Conservation (phyloP, 495 filamentous ascomycete species). For the Aspergillus wentii region DNA sequence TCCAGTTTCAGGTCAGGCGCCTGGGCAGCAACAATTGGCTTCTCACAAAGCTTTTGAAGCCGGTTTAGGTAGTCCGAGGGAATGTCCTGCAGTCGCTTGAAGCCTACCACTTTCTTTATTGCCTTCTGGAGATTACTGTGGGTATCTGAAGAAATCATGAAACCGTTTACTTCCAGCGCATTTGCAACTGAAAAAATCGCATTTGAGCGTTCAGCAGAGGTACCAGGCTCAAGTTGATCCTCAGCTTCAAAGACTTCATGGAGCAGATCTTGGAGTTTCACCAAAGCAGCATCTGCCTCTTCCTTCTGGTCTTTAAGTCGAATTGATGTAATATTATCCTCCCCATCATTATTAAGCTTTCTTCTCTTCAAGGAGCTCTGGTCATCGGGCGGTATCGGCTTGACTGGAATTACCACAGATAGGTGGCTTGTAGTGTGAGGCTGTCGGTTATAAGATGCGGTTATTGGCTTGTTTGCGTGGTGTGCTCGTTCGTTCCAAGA, state of each 20-base stretch:
- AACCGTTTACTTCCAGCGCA: conserved; percentile 46
- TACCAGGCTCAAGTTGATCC: conserved; percentile 55
- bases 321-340: conserved; percentile 22
- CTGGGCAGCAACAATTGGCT: conserved; percentile 63
- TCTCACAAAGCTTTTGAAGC: conserved; percentile 76
- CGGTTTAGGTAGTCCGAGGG: conserved; percentile 68
- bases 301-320: conserved; percentile 66
- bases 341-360: conserved; percentile 23
- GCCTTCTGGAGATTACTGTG: conserved; percentile 66
- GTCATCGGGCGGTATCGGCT: conserved; percentile 21
- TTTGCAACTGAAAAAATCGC: conserved; percentile 38
- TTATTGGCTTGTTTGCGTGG: conserved; percentile 13
- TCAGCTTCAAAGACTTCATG: conserved; percentile 76
- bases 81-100: conserved; percentile 62
- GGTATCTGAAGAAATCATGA: conserved; percentile 57
- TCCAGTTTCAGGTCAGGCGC: conserved; percentile 62
- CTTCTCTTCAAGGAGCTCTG: conserved; percentile 23
- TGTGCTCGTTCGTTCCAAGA: conserved; percentile 19
- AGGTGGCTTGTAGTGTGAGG: conserved; percentile 21
- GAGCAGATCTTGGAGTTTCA: conserved; percentile 62
- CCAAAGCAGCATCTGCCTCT: conserved; percentile 66
- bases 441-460: conserved; percentile 12
- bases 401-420: conserved; percentile 35
- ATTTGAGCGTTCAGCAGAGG: conserved; percentile 26
- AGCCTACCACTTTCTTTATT: conserved; percentile 64